Percentiles rank a stretch among this genome's conserved stretches.
Evolutionary conservation across 441 rosid species (phyloP).

Genomic region (Omphalea diandra): DNA sequence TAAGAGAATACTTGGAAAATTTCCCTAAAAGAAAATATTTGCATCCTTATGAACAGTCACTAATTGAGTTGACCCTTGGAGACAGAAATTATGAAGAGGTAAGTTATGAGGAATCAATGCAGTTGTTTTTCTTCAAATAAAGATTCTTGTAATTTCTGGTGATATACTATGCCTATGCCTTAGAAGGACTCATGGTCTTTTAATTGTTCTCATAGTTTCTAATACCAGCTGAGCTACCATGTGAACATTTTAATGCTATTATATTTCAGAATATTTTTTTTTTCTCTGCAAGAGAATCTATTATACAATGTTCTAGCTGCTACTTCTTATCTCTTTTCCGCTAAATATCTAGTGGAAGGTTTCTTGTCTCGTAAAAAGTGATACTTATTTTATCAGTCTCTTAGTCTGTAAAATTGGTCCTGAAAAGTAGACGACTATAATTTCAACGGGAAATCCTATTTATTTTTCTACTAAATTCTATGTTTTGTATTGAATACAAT

Average conservation of each 20-base stretch:
- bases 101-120: conserved; percentile 15
- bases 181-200: conserved; percentile 1
- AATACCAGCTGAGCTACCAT: not conserved
- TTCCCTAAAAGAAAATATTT: conserved; percentile 68
- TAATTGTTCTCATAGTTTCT: not conserved
- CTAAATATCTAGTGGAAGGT: not conserved
- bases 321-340: not conserved
- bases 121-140: not conserved
- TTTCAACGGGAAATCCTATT: not conserved
- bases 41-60: conserved; percentile 93
- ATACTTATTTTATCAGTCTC: not conserved
- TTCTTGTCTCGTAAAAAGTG: not conserved
- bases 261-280: not conserved
- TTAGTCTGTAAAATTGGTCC: not conserved
- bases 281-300: not conserved
- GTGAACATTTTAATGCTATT: not conserved
- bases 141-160: not conserved
- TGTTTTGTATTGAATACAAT: conserved; percentile 4
- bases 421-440: not conserved
- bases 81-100: conserved; percentile 94
- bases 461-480: not conserved
- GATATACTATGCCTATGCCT: conserved; percentile 12
- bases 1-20: conserved; percentile 62
- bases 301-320: not conserved
- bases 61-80: conserved; percentile 87